A percentile compares a stretch with the other conserved stretches of the same genome.
Conservation (phyloP, 371 early-diverging fungal species). For the Circinella minor region DNA sequence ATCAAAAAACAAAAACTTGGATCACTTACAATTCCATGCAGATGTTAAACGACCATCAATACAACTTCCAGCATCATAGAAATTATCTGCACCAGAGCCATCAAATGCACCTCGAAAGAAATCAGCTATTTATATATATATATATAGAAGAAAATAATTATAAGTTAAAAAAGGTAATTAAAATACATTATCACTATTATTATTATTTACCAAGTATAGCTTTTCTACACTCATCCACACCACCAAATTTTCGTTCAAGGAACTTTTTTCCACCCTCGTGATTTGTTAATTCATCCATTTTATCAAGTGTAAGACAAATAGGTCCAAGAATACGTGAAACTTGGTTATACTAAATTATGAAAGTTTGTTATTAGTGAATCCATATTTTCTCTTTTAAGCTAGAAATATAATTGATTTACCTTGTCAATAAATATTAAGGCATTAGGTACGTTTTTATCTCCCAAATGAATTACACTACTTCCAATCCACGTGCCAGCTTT, state of each 20-base stretch:
- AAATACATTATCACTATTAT: too few species aligned
- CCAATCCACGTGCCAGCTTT: constrained; percentile 93
- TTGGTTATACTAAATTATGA: constrained; percentile 81
- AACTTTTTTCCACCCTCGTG: constrained; percentile 66
- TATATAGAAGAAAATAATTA: background rate
- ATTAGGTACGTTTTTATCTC: constrained; percentile 92
- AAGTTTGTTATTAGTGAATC: too few species aligned
- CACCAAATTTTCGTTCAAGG: constrained; percentile 73
- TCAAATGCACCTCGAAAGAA: constrained; percentile 97
- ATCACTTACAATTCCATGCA: constrained; percentile 87
- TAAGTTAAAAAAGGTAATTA: too few species aligned
- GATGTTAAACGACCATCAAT: constrained; percentile 96
- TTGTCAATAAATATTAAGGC: constrained; percentile 97
- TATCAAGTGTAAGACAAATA: constrained; percentile 76
- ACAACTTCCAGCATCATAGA: constrained; percentile 95
- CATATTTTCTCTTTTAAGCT: too few species aligned
- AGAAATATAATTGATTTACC: constrained; percentile 26
- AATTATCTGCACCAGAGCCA: constrained; percentile 95
- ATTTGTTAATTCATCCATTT: constrained; percentile 65
- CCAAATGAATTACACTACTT: constrained; percentile 93
- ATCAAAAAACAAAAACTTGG: background rate
- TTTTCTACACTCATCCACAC: constrained; percentile 66
- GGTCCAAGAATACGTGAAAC: constrained; percentile 93
- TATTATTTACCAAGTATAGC: constrained; percentile 58
- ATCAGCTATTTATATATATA: constrained; percentile 57